Evolutionary conservation across 805 yeast genomes (phyloP), one percentile per base, ranked within the genome.

Genomic region (Debaryomyces hansenii): DNA sequence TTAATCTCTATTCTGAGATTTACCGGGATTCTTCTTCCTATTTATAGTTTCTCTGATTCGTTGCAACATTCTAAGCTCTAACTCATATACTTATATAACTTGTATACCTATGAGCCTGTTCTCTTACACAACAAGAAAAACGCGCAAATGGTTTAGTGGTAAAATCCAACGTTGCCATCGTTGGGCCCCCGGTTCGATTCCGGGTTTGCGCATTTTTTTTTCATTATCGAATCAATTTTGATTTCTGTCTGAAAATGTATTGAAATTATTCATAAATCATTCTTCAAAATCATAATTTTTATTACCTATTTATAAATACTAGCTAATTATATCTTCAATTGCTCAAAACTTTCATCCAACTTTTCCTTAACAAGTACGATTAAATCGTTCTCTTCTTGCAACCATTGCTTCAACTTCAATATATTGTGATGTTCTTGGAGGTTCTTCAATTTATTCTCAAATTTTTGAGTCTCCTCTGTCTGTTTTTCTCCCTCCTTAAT

Each of bases 301-400:
- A 24, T 24, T 9, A 24, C 27, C 2, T 24, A 24, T 24, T 24
- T 24, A 24, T n/a, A n/a, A n/a, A n/a, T 6, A 24, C 27, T 24
- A 24, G 27, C 27, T 24, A 24, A 7, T 24, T 24, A 24, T 24
- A 24, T 24, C 27, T 10, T 24, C 20, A 20, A 21, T 8, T 37
- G 28, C 10, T 37, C n/a, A 37, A 14, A 10, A 37, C 16, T 12
- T 8, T 42, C 46, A 7, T 56, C 58, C 27, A 63, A 39, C 14
- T 49, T 46, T 2, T 16, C 15, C 27, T 54, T 60, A 5, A 59
- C 48, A 3, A 27, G 21, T 4, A 49, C 44, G 21, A 64, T 58
- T 24, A 54, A 37, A 9, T 46, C 37, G 9, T 55, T 57, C 41
- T 66, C 67, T 20, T 49, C 53, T 12, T 50, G 47, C 34, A 66